Evolutionary conservation across 1,284 basidiomycete genomes (phyloP), one percentile per base, ranked within the genome.

Genomic region (Butyriboletus pseudospeciosus): DNA sequence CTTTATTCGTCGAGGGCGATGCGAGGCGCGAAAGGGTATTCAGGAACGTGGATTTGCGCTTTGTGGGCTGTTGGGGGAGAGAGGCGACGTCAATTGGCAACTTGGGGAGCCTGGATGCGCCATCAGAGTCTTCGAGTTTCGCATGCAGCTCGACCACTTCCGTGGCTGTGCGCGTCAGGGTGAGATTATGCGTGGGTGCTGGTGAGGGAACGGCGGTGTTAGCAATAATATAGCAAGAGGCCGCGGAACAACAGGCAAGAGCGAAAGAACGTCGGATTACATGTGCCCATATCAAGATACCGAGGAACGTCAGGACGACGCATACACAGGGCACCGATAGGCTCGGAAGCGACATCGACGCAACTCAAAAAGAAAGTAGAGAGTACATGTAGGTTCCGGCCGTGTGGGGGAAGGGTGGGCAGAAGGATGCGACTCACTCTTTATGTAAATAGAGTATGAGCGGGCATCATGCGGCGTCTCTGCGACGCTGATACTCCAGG

Each of bases 131-230:
- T 55, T 79, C 78, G 56, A 93, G 81, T 74, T 90, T 92, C 52
- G 77, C 75, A 71, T 93, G 83, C 25, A 92, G 78, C 58, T 92
- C 89, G 39, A 84, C 74, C 47, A 93, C 79, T 68, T 94, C 91
- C 62, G 78, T 76, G 42, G 81, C 81, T 52, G 84, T 83, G 57
- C 91, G 84, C 17, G 86, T 90, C 56, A 94, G 82, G 40, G 91
- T 94, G 54, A 93, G 78, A 75, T 93, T 91, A 75, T 93, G 91
- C 30, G 89, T 94, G 32, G 90, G 86, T 16, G 90, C 91, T 88
- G 73, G 40, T 58, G 52, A 66, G 58, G 58, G 58, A 66, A 56
- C 64, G 66, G 61, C 64, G 70, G 67, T 41, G 68, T 73, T 58
- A 73, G 66, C 61, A 54, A 64, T 43, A 38, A 52, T 37, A 46